Base-by-base conservation (phyloP, 495 filamentous ascomycete species). In the Aspergillus campestris region DNA sequence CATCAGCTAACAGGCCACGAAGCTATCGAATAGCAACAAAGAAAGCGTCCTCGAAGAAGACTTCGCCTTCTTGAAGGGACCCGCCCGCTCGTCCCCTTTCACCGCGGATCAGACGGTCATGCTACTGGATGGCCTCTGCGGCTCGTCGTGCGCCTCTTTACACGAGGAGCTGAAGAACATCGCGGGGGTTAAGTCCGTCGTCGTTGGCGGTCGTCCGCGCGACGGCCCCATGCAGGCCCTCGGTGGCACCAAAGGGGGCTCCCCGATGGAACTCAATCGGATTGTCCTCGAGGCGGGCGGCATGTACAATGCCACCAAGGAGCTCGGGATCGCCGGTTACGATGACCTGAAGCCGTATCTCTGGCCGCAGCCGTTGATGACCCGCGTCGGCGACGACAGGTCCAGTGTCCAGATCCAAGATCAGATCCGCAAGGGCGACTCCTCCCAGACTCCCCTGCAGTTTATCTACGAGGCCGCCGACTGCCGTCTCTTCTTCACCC, bases 131-230 rank as follows among this genome's bases (percentile, higher is more conserved):
- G 68, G 66, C 27, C 44, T 67, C 34, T 80, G 75, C 52, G 58
- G 59, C n/a, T 76, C 69, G 0, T 58, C 75, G 32, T 80, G 74
- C 51, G 58, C 69, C 2, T 53, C 74, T 8, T 79, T 80, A 53
- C 57, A 69, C 18, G 75, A 80, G 55, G 58, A 74, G 46, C 75
- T 80, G 71, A 63, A 66, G 40, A 58, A 65, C 41, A 48, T 71
- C 59, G 72, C 64, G 34, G 72, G 71, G 32, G 73, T 73, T 6
- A 59, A 61, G 6, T 67, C 64, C n/a, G 57, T 80, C 11, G 71
- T 65, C 8, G 60, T 69, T 24, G 76, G 77, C 33, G 76, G 77
- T 0, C 62, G 56, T 2, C 70, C 75, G 7, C 41, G 49, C 33
- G 37, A 46, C n/a, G 64, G 62, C 0, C 64, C 66, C 8, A 74